Percentiles rank a stretch among this genome's conserved stretches.
These are phyloP conservation scores for Discostella stelligera DNA, from an alignment of 352 stramenopile species.

Conservation along the genomic window DNA sequence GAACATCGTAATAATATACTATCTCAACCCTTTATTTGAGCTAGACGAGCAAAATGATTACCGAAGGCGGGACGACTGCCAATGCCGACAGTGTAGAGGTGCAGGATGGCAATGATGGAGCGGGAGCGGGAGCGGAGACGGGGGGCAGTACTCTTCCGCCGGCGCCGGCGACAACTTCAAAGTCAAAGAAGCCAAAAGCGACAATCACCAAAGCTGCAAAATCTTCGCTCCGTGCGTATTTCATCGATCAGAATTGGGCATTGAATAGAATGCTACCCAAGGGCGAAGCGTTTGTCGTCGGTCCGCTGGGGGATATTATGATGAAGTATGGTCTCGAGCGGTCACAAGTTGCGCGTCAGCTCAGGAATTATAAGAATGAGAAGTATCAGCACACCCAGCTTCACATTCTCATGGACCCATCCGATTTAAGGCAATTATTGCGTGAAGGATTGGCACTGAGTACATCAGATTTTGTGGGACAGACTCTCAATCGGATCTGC, in stretches of 20 bases:
- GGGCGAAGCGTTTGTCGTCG: neutral
- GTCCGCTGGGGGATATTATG: slow-evolving; percentile 10
- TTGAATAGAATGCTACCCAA: slow-evolving; percentile 11
- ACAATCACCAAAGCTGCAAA: neutral
- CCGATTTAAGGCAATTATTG: slow-evolving; percentile 1
- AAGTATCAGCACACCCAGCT: slow-evolving; percentile 13
- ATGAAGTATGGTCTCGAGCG: slow-evolving; percentile 4
- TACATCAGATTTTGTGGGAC: neutral
- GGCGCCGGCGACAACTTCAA: too few relatives aligned
- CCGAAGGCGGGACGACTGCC: too few relatives aligned
- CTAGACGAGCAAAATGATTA: too few relatives aligned
- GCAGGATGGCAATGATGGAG: too few relatives aligned
- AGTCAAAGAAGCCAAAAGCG: too few relatives aligned
- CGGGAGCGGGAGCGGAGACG: too few relatives aligned
- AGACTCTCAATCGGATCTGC: neutral
- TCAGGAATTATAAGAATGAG: slow-evolving; percentile 10
- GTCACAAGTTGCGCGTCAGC: slow-evolving; percentile 5
- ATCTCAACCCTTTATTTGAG: too few relatives aligned
- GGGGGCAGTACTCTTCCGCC: too few relatives aligned
- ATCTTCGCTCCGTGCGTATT: slow-evolving; percentile 9
- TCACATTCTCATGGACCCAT: slow-evolving; percentile 1
- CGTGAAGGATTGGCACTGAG: slow-evolving; percentile 9
- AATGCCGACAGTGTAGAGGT: too few relatives aligned
- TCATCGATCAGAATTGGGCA: slow-evolving; percentile 13
- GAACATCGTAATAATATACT: neutral